Evolutionary conservation across 2,329 filamentous ascomycete genomes (phyloP), one percentile per base, ranked within the genome.

Genomic region (Apiospora pterosperma): DNA sequence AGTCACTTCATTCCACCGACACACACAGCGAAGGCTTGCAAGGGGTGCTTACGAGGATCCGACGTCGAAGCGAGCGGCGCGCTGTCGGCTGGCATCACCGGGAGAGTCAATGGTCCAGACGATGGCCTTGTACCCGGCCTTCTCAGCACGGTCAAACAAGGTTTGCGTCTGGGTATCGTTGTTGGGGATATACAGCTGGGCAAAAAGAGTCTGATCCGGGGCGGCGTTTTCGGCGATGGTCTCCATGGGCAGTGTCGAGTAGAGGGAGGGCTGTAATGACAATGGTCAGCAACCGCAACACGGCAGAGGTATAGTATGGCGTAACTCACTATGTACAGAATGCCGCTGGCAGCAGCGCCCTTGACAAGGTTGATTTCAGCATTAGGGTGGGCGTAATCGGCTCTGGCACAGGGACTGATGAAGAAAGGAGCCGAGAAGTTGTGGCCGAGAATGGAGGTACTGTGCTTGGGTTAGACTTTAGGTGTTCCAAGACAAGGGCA

Each of bases 381-480:
- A 11, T 80, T 77, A 0, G 75, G 71, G 67, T 85, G 77, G 8
- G 72, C 83, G 62, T 81, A 79, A 34, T 73, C 79, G 21, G 75
- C 83, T 6, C 77, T 76, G 31, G 83, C 81, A 11, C 79, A 81
- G 5, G 84, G 83, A 64, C 77, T 78, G 70, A 86, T 85, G 76
- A 82, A 86, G 76, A 86, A 82, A n/a, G 84, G 84, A 0, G 80
- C 78, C 0, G 79, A 82, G 73, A 85, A 83, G 74, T 84, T 82
- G 75, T 84, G 76, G 36, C 84, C 84, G 38, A 86, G 75, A 62
- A 86, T 81, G 21, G 78, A 83, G 5, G 83, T 85, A 19, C 78
- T 78, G 61, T 48, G 19, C 21, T 21, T 19, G 23, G 21, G 41
- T 62, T 36, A 74, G 70, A 58, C 61, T 75, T 21, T 8, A 44